Conservation (phyloP, 2,329 filamentous ascomycete species). For the Coleophoma crateriformis region DNA sequence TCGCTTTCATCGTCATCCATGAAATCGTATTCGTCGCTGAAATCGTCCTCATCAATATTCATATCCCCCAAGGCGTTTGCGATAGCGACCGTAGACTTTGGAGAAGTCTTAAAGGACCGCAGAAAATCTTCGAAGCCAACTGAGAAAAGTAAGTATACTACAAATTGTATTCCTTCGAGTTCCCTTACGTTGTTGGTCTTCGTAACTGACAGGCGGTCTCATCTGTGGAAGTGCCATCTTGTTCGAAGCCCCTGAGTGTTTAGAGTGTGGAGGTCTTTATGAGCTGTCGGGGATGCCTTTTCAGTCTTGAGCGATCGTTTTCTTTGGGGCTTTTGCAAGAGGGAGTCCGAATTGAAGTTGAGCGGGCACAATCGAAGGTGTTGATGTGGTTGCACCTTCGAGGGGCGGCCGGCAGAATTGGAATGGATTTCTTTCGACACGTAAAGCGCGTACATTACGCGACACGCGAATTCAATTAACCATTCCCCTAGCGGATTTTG, state of each 20-base stretch:
- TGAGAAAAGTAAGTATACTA: constrained; percentile 28
- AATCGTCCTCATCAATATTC: constrained; percentile 79
- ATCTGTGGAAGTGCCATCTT: constrained; percentile 82
- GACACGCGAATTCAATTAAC: constrained; percentile 2
- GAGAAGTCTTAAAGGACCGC: constrained; percentile 77
- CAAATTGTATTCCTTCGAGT: background rate
- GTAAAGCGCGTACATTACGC: constrained; percentile 1
- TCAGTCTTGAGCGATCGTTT: too few species aligned
- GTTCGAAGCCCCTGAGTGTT: constrained; percentile 8
- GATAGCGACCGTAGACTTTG: constrained; percentile 64
- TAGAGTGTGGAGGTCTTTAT: too few species aligned
- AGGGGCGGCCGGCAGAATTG: constrained; percentile 2
- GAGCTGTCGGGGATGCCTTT: too few species aligned
- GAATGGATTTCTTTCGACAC: constrained; percentile 7
- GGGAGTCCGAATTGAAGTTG: too few species aligned
- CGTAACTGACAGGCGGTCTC: constrained; percentile 78
- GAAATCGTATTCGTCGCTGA: constrained; percentile 88
- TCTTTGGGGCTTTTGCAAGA: too few species aligned
- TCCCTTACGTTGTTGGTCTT: constrained; percentile 72
- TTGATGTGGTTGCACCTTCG: too few species aligned
- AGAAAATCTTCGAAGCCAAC: constrained; percentile 86
- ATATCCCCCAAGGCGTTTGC: constrained; percentile 79
- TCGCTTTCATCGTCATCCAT: constrained; percentile 73
- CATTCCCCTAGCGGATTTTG: background rate
- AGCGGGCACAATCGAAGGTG: too few species aligned